Evolutionary conservation across 2,329 filamentous ascomycete species (phyloP), one percentile per base, ranked within the genome.

Genomic region (Talaromyces marneffei): DNA sequence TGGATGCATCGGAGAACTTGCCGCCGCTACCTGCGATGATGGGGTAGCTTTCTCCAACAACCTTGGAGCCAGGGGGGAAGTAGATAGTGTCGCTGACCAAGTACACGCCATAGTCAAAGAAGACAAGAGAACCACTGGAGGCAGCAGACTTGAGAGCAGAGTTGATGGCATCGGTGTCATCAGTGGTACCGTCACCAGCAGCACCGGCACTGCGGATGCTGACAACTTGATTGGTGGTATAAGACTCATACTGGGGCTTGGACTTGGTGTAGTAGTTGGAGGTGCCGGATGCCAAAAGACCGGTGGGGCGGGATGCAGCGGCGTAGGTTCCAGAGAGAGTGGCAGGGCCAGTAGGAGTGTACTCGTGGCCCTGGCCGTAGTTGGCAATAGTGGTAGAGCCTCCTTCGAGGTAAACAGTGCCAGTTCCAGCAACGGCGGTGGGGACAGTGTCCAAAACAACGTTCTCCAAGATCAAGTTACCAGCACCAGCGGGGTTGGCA

Each of bases 121-220:
- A 86, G 8, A 85, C 70, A 50, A 87, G 76, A 63, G 82, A 78
- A 18, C 77, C 76, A n/a, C 73, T 68, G 0, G 74, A 68, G 2
- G 77, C 77, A 2, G 85, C 83, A 2, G 70, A 71, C 67, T 78
- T 75, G 68, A 89, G 84, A 65, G 92, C 92, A 39, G 78, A 74
- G 78, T 96, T 97, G 82, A 97, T 96, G 61, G 92, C 91, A 0
- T 77, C 87, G 0, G 92, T 96, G 71, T 97, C 92, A 72, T 97
- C 93, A 29, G 88, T 89, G 0, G 77, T 75, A 16, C 87, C 87
- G 67, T 88, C 85, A 65, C 84, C 84, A 46, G 67, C 77, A 6
- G 76, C 77, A 59, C 79, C 75, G 63, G 68, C 66, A 60, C 66
- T 71, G 55, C 80, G 74, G 29, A 80, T 77, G 59, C 78, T 81